These are phyloP conservation scores for Discostella stelligeroides DNA, from an alignment of 108 stramenopile genomes.

Conservation along the genomic window DNA sequence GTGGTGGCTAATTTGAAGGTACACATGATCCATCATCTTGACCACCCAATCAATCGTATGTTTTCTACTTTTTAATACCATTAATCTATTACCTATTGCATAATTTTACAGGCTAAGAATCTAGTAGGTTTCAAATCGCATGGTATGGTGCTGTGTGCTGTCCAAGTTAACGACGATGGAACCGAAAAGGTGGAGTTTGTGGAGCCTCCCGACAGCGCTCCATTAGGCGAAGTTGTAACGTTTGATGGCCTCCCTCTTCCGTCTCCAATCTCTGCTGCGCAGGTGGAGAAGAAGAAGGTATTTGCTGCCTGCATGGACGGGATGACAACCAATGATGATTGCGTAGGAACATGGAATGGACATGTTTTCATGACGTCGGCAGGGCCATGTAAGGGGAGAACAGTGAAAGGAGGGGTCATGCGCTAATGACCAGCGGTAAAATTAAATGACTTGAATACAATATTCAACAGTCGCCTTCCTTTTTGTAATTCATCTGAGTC, in stretches of 20 bases:
- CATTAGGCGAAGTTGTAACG: constrained; percentile 89
- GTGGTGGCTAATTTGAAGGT: constrained; percentile 97
- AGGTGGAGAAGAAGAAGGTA: constrained; percentile 98
- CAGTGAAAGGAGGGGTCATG: constrained; percentile 78
- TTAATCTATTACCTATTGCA: neutral
- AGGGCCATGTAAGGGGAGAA: constrained; percentile 76
- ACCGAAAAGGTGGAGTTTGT: constrained; percentile 90
- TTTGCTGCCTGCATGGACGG: constrained; percentile 84
- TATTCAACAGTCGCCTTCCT: too few species aligned
- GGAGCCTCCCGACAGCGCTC: constrained; percentile 91
- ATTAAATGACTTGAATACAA: too few species aligned
- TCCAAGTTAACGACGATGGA: constrained; percentile 63
- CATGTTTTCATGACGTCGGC: constrained; percentile 81
- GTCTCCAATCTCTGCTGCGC: constrained; percentile 75
- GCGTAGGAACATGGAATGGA: constrained; percentile 84
- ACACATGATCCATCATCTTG: constrained; percentile 7
- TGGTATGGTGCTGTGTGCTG: constrained; percentile 99
- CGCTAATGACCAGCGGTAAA: constrained; percentile 63
- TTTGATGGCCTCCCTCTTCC: constrained; percentile 88
- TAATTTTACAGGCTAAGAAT: constrained; percentile 86
- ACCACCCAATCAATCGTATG: too few species aligned
- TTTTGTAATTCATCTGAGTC: constrained; percentile 2
- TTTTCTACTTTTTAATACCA: too few species aligned
- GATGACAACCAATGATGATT: constrained; percentile 85
- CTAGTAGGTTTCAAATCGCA: constrained; percentile 93